Evolutionary conservation across 2,329 filamentous ascomycete genomes (phyloP).

Genomic region (Cladophialophora bantiana): DNA sequence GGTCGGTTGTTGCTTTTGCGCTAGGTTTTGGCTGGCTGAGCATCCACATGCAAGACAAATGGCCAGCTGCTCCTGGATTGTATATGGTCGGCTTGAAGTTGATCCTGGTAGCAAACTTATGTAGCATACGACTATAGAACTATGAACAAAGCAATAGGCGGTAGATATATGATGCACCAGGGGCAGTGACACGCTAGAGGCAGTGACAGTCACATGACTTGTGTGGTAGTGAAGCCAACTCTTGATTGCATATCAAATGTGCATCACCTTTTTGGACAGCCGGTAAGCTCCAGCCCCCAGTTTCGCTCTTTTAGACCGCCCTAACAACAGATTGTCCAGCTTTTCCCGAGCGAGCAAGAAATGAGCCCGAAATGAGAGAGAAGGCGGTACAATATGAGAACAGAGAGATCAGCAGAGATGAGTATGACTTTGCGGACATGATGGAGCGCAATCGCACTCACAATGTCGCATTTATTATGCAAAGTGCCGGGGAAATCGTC

Average conservation of each 20-base stretch:
- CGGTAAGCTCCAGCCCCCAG: not conserved
- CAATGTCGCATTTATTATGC: conserved; percentile 70
- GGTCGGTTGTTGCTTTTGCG: conserved; percentile 67
- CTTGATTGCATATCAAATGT: conserved; percentile 70
- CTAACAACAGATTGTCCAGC: conserved; percentile 47
- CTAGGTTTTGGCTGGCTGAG: conserved; percentile 73
- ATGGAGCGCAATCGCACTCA: conserved; percentile 69
- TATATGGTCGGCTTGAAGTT: conserved; percentile 65
- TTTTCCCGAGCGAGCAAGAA: conserved; percentile 64
- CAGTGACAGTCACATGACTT: no score
- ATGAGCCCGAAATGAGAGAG: conserved; percentile 58
- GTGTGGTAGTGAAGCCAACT: no score
- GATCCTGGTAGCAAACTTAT: no score
- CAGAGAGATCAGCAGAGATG: conserved; percentile 62
- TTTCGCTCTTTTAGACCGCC: not conserved
- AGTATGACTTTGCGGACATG: conserved; percentile 68
- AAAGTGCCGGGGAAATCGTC: conserved; percentile 67
- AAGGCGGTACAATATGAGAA: conserved; percentile 59
- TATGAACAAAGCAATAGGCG: no score
- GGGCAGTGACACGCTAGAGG: no score
- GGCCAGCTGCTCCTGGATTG: conserved; percentile 66
- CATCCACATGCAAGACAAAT: conserved; percentile 66
- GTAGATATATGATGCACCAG: no score
- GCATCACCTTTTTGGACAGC: conserved; percentile 74
- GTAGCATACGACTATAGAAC: no score